Evolutionary conservation across 768 basidiomycete species (phyloP).

Genomic region (Pisolithus tinctorius): DNA sequence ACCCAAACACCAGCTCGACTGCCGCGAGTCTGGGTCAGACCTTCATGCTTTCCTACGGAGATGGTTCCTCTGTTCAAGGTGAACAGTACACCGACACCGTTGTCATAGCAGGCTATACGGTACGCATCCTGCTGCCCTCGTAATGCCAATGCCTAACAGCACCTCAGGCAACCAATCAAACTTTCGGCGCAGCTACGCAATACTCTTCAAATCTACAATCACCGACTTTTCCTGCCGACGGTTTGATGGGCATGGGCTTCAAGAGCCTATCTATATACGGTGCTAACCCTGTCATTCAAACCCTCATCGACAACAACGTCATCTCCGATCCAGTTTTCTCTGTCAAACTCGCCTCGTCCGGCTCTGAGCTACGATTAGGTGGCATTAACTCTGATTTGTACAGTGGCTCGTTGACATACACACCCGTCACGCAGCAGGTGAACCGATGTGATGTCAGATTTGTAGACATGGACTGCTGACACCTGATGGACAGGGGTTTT

Average conservation of each 20-base stretch:
- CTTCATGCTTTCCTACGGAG: constrained; percentile 37
- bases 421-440: constrained; percentile 26
- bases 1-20: constrained; percentile 27
- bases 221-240: constrained; percentile 18
- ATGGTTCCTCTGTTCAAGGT: constrained; percentile 36
- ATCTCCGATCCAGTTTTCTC: constrained; percentile 29
- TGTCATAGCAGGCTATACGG: constrained; percentile 26
- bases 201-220: constrained; percentile 13
- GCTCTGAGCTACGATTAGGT: constrained; percentile 36
- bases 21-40: constrained; percentile 13
- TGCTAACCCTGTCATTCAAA: constrained; percentile 35
- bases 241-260: constrained; percentile 40
- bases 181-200: constrained; percentile 15
- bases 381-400: constrained; percentile 33
- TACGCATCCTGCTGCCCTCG: constrained; percentile 6
- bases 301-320: constrained; percentile 32
- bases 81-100: constrained; percentile 35
- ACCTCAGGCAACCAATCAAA: constrained; percentile 19
- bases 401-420: constrained; percentile 32
- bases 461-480: not conserved
- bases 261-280: constrained; percentile 28
- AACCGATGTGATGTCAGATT: constrained; percentile 1
- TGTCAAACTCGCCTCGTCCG: constrained; percentile 32
- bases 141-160: not conserved
- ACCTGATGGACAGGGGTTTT: constrained; percentile 11